Evolutionary conservation across 352 stramenopile species (phyloP).

Genomic region (Globisporangium megalacanthum): DNA sequence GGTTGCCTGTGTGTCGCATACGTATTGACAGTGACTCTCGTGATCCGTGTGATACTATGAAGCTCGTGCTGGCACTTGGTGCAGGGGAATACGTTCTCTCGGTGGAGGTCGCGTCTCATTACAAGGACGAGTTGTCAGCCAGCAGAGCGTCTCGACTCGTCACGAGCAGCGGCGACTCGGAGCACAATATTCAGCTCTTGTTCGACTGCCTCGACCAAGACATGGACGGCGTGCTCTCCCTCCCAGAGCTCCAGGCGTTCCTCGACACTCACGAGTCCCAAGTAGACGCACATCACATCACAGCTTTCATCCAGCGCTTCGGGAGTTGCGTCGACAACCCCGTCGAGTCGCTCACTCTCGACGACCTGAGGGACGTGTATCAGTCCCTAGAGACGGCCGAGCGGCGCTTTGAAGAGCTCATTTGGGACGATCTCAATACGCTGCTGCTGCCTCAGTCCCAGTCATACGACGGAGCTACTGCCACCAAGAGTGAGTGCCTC

Average conservation of each 20-base stretch:
- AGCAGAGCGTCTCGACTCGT: slow-evolving; percentile 2
- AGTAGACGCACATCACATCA: not conserved
- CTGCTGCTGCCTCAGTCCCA: slow-evolving; percentile 6
- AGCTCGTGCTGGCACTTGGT: slow-evolving; percentile 21
- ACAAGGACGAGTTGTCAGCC: not conserved
- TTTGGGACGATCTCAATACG: slow-evolving; percentile 26
- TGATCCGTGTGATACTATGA: not conserved
- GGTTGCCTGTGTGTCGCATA: not conserved
- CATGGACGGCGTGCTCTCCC: slow-evolving; percentile 26
- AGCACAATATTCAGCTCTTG: slow-evolving; percentile 32
- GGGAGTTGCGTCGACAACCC: slow-evolving; percentile 4
- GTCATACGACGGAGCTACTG: not conserved
- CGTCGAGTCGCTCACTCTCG: slow-evolving; percentile 1
- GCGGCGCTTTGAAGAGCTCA: slow-evolving; percentile 24
- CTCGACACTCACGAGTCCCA: slow-evolving; percentile 17
- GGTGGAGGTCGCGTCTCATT: slow-evolving; percentile 9
- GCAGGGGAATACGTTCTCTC: slow-evolving; percentile 40
- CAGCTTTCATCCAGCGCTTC: slow-evolving; percentile 18
- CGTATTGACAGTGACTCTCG: slow-evolving; percentile 4
- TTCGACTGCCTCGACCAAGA: slow-evolving; percentile 45
- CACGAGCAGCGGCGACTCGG: slow-evolving; percentile 7
- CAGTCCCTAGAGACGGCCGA: slow-evolving; percentile 10
- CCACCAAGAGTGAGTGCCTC: not conserved
- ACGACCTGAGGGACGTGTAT: slow-evolving; percentile 40
- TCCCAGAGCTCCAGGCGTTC: slow-evolving; percentile 23